Evolutionary conservation across 106 monocot species (phyloP).

Genomic region (Acanthochlamys bracteata): DNA sequence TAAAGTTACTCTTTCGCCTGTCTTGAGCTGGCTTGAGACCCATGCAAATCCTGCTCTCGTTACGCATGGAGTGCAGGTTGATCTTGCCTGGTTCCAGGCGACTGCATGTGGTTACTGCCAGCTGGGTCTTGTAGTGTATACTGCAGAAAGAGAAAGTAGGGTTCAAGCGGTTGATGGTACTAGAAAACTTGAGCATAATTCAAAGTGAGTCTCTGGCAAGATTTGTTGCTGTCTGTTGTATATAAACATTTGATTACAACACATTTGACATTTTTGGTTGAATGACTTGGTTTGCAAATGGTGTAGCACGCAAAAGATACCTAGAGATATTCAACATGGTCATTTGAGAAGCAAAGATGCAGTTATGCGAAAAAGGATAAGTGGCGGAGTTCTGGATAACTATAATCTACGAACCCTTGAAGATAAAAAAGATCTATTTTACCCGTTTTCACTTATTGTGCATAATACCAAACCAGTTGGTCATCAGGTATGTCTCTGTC

Average conservation of each 20-base stretch:
- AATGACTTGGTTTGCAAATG: background rate
- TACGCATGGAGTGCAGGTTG: slow-evolving; percentile 36
- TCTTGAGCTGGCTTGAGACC: slow-evolving; percentile 68
- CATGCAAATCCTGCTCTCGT: slow-evolving; percentile 67
- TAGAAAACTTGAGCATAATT: slow-evolving; percentile 32
- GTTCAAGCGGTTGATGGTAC: slow-evolving; percentile 22
- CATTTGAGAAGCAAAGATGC: slow-evolving; percentile 38
- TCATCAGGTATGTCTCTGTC: slow-evolving; percentile 56
- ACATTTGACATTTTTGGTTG: background rate
- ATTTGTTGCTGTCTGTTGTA: too few relatives aligned
- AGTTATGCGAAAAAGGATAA: slow-evolving; percentile 40
- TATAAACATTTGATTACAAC: background rate
- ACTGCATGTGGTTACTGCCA: slow-evolving; percentile 69
- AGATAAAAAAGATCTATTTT: slow-evolving; percentile 67
- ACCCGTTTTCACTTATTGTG: slow-evolving; percentile 78
- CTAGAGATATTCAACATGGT: slow-evolving; percentile 24
- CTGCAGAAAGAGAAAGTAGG: slow-evolving; percentile 28
- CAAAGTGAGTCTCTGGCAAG: slow-evolving; percentile 28
- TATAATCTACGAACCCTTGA: slow-evolving; percentile 44
- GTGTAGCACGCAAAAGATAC: slow-evolving; percentile 24
- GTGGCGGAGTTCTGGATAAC: slow-evolving; percentile 50
- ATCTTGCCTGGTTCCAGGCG: slow-evolving; percentile 82
- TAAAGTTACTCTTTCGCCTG: slow-evolving; percentile 45
- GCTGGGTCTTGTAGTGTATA: slow-evolving; percentile 65
- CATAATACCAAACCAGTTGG: slow-evolving; percentile 84